Evolutionary conservation across 768 basidiomycete species (phyloP), one percentile per base, ranked within the genome.

Genomic region (Phylloporus sp.): DNA sequence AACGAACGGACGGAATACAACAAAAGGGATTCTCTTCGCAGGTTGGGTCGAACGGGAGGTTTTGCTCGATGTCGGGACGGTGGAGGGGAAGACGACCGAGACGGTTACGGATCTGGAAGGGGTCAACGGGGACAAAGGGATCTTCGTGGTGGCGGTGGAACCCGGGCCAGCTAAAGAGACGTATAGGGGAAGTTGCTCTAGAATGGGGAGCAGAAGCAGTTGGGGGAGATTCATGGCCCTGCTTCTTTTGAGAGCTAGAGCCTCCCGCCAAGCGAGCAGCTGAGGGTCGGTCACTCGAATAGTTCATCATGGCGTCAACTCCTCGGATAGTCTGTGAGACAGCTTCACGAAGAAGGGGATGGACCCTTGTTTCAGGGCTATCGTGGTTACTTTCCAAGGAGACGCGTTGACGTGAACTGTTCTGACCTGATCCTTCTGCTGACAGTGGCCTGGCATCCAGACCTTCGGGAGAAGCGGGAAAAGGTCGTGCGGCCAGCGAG

Each of bases 51-150:
- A 68, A 50, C 3, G 39, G 14, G 22, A 49, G 31, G 24, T 11
- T 43, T 18, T 38, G 46, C 27, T 65, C 53, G 2, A 58, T 21
- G 26, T 68, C 60, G 17, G 62, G 37, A 32, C 49, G 55, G 26
- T 48, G 44, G 4, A 65, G 10, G 18, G 64, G 59, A 17, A 66
- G 38, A 4, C 54, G 49, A 10, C 53, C 52, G 6, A 58, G 32
- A 22, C 54, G 61, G 10, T 46, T 55, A 5, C 53, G 64, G 10
- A 68, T 59, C 54, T 57, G 71, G 60, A 75, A 82, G 11, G 81
- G 81, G 49, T 82, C 69, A 4, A 81, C 54, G 1, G 80, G 80
- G 5, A 81, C 61, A 49, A 82, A 82, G 0, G 73, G 74, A 21
- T 80, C 79, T 44, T 80, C 78, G 22, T 68, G 68, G 18, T 68